Percentiles rank a stretch among this genome's conserved stretches.
These are phyloP conservation scores for Oenanthe javanica DNA, from an alignment of 140 eudicot genomes.

Conservation along the genomic window DNA sequence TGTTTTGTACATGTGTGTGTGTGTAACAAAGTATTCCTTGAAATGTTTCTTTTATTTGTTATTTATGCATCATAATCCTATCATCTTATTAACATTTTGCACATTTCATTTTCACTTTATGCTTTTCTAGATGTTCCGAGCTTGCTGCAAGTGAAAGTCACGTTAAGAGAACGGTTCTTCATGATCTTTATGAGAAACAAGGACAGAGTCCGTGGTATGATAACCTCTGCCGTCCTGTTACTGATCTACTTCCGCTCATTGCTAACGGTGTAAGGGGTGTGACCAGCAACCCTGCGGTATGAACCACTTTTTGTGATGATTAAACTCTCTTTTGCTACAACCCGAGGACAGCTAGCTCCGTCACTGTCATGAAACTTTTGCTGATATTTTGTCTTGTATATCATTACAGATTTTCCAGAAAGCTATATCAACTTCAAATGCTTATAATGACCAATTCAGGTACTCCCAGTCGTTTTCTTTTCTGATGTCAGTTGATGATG, in stretches of 20 bases:
- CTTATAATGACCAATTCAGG: constrained; percentile 95
- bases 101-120: constrained; percentile 12
- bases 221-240: constrained; percentile 95
- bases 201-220: constrained; percentile 99
- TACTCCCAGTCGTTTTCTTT: background rate
- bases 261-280: constrained; percentile 96
- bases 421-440: constrained; percentile 96
- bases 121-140: constrained; percentile 41
- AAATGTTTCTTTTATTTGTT: background rate
- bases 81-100: background rate
- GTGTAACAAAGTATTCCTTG: background rate
- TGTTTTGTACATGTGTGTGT: too few species aligned
- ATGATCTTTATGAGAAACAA: constrained; percentile 87
- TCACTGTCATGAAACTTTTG: background rate
- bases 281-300: constrained; percentile 99
- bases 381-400: background rate
- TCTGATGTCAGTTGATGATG: background rate
- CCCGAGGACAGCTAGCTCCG: background rate
- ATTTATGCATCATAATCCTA: too few species aligned
- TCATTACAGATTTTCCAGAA: constrained; percentile 89
- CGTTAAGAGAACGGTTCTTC: constrained; percentile 74
- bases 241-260: constrained; percentile 90
- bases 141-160: constrained; percentile 65
- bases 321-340: background rate
- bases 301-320: background rate